Percentiles rank a stretch among this genome's conserved stretches.
phyloP scores from a whole-genome alignment of 179 eudicot species.

The Amaranthus tricolor region DNA sequence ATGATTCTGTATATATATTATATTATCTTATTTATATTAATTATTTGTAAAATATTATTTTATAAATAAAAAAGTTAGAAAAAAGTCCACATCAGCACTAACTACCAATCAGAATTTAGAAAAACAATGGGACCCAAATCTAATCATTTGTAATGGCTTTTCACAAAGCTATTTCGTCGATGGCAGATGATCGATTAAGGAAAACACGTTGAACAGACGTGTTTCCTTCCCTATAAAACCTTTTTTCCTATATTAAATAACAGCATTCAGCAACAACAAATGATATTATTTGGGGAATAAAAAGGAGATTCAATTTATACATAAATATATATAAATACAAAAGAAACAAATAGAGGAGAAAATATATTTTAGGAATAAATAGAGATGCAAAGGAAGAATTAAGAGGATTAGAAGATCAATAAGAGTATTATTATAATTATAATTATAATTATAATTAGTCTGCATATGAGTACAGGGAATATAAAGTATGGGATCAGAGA shows the following conservation, averaged over 20 bases:
- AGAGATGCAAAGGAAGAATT: not conserved
- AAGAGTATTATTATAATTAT: not conserved
- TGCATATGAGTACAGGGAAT: not conserved
- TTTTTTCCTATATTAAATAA: too few species aligned
- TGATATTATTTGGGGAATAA: not conserved
- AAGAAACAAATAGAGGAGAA: not conserved
- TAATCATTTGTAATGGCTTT: not conserved
- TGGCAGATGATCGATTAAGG: not conserved
- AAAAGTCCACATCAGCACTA: not conserved
- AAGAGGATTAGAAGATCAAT: too few species aligned
- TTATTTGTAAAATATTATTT: too few species aligned
- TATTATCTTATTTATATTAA: too few species aligned
- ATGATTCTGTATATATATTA: not conserved
- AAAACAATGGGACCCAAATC: not conserved
- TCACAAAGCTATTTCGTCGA: not conserved
- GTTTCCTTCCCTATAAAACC: not conserved
- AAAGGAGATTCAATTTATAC: too few species aligned
- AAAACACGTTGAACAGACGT: slow-evolving; percentile 10
- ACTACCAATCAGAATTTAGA: not conserved
- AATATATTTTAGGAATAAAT: too few species aligned
- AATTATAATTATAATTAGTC: too few species aligned
- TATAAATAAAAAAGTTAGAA: not conserved
- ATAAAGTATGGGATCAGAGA: not conserved
- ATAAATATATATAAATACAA: not conserved
- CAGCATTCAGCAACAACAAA: too few species aligned